Conservation (phyloP, 441 rosid species). For the Populus hybrid region DNA sequence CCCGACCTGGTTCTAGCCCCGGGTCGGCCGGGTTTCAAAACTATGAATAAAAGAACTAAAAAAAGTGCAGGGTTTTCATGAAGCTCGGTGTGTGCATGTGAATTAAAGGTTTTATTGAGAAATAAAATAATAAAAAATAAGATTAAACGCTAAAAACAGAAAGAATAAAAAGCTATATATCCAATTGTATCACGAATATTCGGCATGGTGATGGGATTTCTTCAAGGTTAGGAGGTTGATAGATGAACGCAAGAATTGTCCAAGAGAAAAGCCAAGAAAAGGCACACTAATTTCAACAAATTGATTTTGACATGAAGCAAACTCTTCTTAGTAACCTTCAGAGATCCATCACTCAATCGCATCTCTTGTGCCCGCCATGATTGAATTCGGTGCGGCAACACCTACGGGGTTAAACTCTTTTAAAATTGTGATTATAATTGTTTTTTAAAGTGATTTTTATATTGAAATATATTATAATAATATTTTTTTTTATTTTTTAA, state of each 20-base stretch:
- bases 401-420: neutral
- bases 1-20: no score
- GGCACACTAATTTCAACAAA: neutral
- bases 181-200: no score
- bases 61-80: no score
- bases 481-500: no score
- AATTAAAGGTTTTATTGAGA: no score
- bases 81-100: no score
- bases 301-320: slow-evolving; percentile 1
- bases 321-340: neutral
- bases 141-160: no score
- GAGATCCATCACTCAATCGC: neutral
- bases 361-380: neutral
- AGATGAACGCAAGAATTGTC: neutral
- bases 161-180: no score
- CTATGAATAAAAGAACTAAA: no score
- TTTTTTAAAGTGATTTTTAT: neutral
- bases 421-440: neutral
- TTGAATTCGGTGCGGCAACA: slow-evolving; percentile 12
- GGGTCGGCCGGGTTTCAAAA: no score
- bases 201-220: neutral
- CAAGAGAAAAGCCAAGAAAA: neutral
- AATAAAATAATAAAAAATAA: no score
- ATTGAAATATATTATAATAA: neutral
- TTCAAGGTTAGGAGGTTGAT: neutral